Base-by-base conservation (phyloP, 352 stramenopile genomes). In the Elongisporangium prolatum region DNA sequence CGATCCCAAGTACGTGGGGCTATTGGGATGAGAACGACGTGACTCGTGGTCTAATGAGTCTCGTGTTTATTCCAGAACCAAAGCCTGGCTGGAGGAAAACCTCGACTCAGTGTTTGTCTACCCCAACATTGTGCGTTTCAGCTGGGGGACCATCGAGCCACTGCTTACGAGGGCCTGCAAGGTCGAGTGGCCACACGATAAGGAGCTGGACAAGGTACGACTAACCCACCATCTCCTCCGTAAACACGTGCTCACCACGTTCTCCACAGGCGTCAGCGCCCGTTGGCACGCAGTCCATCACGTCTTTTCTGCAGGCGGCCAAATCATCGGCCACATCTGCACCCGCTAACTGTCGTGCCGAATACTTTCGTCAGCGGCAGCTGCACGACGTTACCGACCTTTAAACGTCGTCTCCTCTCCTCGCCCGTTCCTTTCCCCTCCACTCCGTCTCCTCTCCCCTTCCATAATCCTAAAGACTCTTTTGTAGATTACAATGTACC, bases 91-190 rank as follows among this genome's bases (percentile, higher is more conserved):
- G 21, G 60, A 68, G 3, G 74, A 69, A 4, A 86, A 96, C 67
- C 66, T 93, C 49, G 89, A 98, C 68, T 34, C 67, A 20, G 69
- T 98, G 13, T 98, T 98, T 72, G 77, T 88, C 4, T 98, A 90
- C 71, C 88, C 91, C 4, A 92, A 96, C 65, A 88, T 98, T 54
- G 85, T 97, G 28, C 79, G 94, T 48, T 98, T 98, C 71, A 97
- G 84, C 54, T 98, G 94, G 94, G 85, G 81, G 20, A 96, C 93
- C 0, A 48, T 91, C 18, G 79, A 87, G 25, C 76, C 76, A 22
- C 87, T 82, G 22, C 53, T 78, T 21, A 57, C 61, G 4, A 86
- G 83, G 24, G 72, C 76, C 21, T 67, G 78, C 2, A 80, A 85
- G 52, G 81, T 91, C 50, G 69, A 85, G 48, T 91, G 81, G 81